These are phyloP conservation scores for Clonostachys rhizophaga DNA, from an alignment of 2,329 filamentous ascomycete species.

Conservation along the genomic window DNA sequence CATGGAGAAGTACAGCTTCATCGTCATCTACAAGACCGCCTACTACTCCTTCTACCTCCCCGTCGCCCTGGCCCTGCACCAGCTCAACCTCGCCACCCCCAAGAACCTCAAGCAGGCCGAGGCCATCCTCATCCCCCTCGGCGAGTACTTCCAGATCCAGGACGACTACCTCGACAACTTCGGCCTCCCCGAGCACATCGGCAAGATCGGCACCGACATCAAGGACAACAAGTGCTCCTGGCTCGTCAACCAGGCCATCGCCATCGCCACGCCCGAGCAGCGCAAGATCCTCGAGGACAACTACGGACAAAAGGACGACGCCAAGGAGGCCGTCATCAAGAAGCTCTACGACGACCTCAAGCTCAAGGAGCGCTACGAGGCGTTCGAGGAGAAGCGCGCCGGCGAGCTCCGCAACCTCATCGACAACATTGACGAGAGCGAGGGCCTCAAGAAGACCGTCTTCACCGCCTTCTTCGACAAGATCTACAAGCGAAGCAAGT, in stretches of 20 bases:
- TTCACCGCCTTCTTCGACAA: conserved; percentile 90
- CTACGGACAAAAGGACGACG: conserved; percentile 88
- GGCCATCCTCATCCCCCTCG: conserved; percentile 91
- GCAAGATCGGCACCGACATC: conserved; percentile 98
- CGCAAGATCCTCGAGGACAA: conserved; percentile 83
- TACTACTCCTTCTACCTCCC: conserved; percentile 99
- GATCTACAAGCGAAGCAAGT: conserved; percentile 98
- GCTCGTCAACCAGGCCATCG: conserved; percentile 92
- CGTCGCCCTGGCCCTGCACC: conserved; percentile 83
- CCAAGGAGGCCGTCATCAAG: conserved; percentile 82
- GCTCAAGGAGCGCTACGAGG: conserved; percentile 76
- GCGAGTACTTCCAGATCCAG: conserved; percentile 98
- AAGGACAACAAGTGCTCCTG: conserved; percentile 99
- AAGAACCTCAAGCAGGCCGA: conserved; percentile 86
- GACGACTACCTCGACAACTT: conserved; percentile 99
- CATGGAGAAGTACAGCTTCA: conserved; percentile 93
- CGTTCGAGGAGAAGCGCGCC: conserved; percentile 86
- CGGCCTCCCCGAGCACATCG: conserved; percentile 85
- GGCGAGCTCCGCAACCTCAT: conserved; percentile 75
- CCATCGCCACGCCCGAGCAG: conserved; percentile 77
- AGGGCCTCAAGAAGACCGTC: conserved; percentile 84
- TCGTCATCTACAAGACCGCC: conserved; percentile 98
- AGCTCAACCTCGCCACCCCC: conserved; percentile 77
- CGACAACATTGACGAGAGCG: conserved; percentile 73
- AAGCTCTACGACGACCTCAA: conserved; percentile 81